A percentile compares a stretch with the other conserved stretches of the same genome.
Evolutionary conservation across 768 basidiomycete species (phyloP).

Genomic region (Lepiota brunneoincarnata): DNA sequence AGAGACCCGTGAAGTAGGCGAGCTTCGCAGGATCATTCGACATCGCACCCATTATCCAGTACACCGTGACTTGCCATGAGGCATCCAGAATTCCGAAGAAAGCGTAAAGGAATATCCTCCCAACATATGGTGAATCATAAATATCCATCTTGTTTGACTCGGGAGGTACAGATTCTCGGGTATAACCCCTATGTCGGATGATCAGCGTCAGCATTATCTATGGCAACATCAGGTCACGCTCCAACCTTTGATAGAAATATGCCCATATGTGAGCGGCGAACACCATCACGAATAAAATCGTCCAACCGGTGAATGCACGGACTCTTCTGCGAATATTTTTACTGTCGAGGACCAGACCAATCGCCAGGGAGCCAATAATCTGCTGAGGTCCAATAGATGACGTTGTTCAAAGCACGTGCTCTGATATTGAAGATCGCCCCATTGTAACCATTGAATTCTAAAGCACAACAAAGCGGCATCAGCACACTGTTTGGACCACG

Average conservation of each 20-base stretch:
- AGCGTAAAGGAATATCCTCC: slow-evolving; percentile 60
- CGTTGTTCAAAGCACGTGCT: slow-evolving; percentile 70
- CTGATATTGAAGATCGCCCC: slow-evolving; percentile 80
- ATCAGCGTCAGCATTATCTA: neutral
- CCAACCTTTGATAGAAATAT: slow-evolving; percentile 71
- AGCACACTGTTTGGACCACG: neutral
- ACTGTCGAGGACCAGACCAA: slow-evolving; percentile 68
- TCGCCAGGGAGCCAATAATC: slow-evolving; percentile 69
- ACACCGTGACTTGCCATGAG: slow-evolving; percentile 83
- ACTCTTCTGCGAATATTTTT: slow-evolving; percentile 53
- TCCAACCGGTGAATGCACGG: slow-evolving; percentile 73
- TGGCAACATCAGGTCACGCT: slow-evolving; percentile 2
- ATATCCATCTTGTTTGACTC: slow-evolving; percentile 56
- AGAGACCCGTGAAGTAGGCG: slow-evolving; percentile 79
- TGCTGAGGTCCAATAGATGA: slow-evolving; percentile 82
- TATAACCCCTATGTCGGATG: slow-evolving; percentile 45
- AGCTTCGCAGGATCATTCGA: slow-evolving; percentile 79
- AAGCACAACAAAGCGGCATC: slow-evolving; percentile 6
- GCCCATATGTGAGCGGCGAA: slow-evolving; percentile 75
- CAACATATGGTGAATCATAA: slow-evolving; percentile 49
- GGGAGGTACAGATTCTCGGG: slow-evolving; percentile 44
- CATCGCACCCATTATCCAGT: slow-evolving; percentile 86
- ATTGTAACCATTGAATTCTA: slow-evolving; percentile 81
- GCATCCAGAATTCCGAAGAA: slow-evolving; percentile 75
- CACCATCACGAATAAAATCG: slow-evolving; percentile 56